These are phyloP conservation scores for Colletotrichum scovillei DNA, from an alignment of 2,329 filamentous ascomycete species.

Conservation along the genomic window DNA sequence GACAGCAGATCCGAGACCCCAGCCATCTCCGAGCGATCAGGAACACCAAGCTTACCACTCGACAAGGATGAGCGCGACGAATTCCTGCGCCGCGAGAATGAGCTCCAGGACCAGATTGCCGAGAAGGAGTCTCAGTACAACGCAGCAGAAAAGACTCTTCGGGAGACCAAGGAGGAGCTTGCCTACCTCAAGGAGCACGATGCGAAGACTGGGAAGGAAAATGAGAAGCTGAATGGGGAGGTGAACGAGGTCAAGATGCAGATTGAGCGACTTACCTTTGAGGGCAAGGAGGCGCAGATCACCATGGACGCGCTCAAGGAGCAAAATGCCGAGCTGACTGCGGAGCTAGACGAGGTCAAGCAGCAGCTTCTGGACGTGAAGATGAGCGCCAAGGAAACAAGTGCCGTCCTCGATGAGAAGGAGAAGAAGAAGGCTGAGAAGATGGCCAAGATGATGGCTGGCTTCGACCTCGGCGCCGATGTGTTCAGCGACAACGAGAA, in stretches of 20 bases:
- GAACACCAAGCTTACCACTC: constrained; percentile 86
- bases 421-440: constrained; percentile 99
- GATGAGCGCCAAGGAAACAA: constrained; percentile 96
- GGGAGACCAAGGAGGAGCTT: constrained; percentile 88
- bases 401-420: constrained; percentile 92
- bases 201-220: constrained; percentile 85
- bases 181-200: constrained; percentile 87
- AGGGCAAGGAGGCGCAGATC: constrained; percentile 96
- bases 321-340: constrained; percentile 91
- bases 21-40: constrained; percentile 80
- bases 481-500: constrained; percentile 95
- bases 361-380: constrained; percentile 95
- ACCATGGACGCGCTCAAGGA: constrained; percentile 98
- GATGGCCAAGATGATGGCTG: constrained; percentile 99
- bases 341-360: constrained; percentile 94
- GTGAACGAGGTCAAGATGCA: constrained; percentile 97
- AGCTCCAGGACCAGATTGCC: constrained; percentile 94
- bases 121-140: constrained; percentile 89
- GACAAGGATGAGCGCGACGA: constrained; percentile 98
- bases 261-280: constrained; percentile 92
- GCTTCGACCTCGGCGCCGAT: constrained; percentile 92
- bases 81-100: constrained; percentile 93
- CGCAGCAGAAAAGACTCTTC: constrained; percentile 81
- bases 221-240: constrained; percentile 86
- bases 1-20: constrained; percentile 74